Evolutionary conservation across 306 rosid genomes (phyloP), one percentile per base, ranked within the genome.

Genomic region (Inga leiocalycina): DNA sequence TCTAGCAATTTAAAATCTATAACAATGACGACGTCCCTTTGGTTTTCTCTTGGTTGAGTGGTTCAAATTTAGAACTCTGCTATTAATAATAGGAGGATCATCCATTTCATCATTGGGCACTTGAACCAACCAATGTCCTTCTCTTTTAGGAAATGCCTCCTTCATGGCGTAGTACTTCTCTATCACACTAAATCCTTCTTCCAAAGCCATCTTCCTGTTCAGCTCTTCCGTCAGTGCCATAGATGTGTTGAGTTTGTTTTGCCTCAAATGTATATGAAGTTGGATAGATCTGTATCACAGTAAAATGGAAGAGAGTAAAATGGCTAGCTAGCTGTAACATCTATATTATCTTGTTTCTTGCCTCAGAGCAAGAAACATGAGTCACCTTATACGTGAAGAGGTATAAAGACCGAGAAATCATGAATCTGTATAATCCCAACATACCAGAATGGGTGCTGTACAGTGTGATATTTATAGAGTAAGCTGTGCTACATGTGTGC

Each of bases 1-100:
- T 39, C 43, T 39, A 39, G 43, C 43, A 49, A 59, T 22, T 62
- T 85, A 84, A 52, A 39, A 45, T 77, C 30, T 70, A 70, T 11
- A 70, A 9, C 74, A 9, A 68, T 8, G 10, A 15, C 24, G 17
- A 27, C 77, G 43, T 14, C 10, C 20, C 20, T 14, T 61, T 73
- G 62, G 61, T 49, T 15, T 73, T 24, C 27, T 54, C 44, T 14
- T 73, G 3, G 14, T 27, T 30, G 20, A 1, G n/a, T 6, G 16
- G 37, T 15, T 48, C 14, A 48, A 44, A 49, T 8, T 2, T 14
- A 71, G n/a, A 10, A n/a, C 75, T 41, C 27, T 12, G 52, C 54
- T 10, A 13, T 6, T 20, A 8, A 0, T 48, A 3, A 73, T 48
- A 73, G 43, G 14, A 73, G 62, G 62, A 13, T 27, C 45, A 10